Conservation (phyloP, 2,329 filamentous ascomycete genomes). For the Cordyceps cateniannulata region DNA sequence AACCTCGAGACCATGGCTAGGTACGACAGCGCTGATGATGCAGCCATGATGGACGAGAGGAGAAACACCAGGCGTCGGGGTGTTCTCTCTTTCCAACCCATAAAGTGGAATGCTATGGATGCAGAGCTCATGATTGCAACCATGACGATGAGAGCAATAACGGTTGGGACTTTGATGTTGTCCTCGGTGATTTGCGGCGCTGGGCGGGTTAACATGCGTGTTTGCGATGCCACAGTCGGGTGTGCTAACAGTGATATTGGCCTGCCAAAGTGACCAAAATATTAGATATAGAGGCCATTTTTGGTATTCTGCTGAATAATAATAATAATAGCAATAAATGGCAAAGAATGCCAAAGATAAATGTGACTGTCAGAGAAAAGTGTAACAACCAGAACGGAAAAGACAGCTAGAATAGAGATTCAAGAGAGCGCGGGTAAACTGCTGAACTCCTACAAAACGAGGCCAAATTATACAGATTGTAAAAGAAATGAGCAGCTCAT, state of each 20-base stretch:
- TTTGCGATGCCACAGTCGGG: not conserved
- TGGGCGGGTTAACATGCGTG: not conserved
- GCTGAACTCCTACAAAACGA: too few relatives aligned
- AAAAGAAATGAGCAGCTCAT: too few relatives aligned
- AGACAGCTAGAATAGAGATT: too few relatives aligned
- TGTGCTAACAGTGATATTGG: not conserved
- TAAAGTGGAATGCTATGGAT: not conserved
- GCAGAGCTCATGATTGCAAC: not conserved
- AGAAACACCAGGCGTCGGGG: not conserved
- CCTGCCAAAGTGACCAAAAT: not conserved
- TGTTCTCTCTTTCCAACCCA: not conserved
- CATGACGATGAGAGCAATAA: not conserved
- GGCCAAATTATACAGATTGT: too few relatives aligned
- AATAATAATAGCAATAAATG: too few relatives aligned
- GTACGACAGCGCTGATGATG: not conserved
- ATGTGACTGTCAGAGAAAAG: too few relatives aligned
- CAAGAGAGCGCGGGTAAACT: too few relatives aligned
- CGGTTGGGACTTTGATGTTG: not conserved
- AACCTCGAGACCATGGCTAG: not conserved
- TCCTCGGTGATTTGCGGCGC: not conserved
- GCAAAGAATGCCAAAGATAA: too few relatives aligned
- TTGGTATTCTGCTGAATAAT: too few relatives aligned
- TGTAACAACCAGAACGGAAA: too few relatives aligned
- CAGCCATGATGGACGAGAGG: not conserved
- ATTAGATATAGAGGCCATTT: not conserved